phyloP scores from a whole-genome alignment of 1,284 basidiomycete species.

The Chalciporus sp. region DNA sequence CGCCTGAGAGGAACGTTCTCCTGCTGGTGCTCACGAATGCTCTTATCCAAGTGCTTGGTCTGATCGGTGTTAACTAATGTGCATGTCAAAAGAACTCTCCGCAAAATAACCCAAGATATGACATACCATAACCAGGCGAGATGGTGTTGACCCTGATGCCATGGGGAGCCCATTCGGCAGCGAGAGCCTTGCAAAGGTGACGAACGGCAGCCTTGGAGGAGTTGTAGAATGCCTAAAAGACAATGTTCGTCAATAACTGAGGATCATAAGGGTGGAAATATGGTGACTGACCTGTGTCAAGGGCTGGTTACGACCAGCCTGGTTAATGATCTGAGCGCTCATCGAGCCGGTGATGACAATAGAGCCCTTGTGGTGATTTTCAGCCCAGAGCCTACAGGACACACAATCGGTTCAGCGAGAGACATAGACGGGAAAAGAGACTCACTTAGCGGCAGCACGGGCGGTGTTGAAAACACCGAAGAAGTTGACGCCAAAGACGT shows the following conservation, averaged over 20 bases:
- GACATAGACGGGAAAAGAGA: rapidly evolving
- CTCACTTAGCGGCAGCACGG: conserved; percentile 42
- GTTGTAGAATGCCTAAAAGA: conserved; percentile 55
- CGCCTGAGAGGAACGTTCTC: conserved; percentile 42
- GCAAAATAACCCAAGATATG: background rate
- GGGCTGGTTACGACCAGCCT: conserved; percentile 33
- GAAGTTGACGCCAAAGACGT: conserved; percentile 41
- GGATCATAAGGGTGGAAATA: background rate
- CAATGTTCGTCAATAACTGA: background rate
- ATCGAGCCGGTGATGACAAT: conserved; percentile 55
- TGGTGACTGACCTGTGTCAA: conserved; percentile 38
- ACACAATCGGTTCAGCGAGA: rapidly evolving
- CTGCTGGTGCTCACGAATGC: conserved; percentile 37
- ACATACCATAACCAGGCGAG: conserved; percentile 58
- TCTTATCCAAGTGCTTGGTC: conserved; percentile 38
- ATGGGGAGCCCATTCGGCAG: conserved; percentile 58
- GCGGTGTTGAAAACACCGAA: conserved; percentile 48
- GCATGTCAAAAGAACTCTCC: background rate
- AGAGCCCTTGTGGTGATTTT: conserved; percentile 10
- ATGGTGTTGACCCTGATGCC: conserved; percentile 62
- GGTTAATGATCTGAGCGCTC: conserved; percentile 53
- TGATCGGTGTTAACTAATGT: conserved; percentile 40
- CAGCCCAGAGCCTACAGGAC: conserved; percentile 17
- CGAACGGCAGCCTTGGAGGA: conserved; percentile 63
- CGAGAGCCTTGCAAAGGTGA: conserved; percentile 56